Base-by-base conservation (phyloP, 2,329 filamentous ascomycete genomes). In the Sporothrix luriei region DNA sequence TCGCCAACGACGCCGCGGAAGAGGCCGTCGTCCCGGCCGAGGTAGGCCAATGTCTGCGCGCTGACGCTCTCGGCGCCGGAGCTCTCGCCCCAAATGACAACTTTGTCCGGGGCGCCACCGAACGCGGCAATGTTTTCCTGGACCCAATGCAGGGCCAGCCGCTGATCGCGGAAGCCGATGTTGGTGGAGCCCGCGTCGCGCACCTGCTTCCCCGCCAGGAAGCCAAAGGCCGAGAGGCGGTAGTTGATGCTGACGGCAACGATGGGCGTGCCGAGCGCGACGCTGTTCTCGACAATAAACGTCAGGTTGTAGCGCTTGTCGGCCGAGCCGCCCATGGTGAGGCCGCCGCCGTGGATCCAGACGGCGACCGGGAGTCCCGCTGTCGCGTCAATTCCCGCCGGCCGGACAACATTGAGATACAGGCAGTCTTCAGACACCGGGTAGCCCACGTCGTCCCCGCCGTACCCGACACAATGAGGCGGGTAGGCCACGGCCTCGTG, bases 321-420 rank as follows among this genome's bases (percentile, higher is more conserved):
- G 72, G 74, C 43, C 75, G 80, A 70, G 9, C 80, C 80, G 2
- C 83, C 84, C 73, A 75, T 78, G 68, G 40, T 51, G 19, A 72
- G 43, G 11, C 75, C 78, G 21, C 78, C 78, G 1, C 82, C 82
- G 73, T 88, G 82, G 65, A 89, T 86, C 85, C 86, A 89, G 0
- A 88, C 82, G 6, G 80, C 82, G 4, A 89, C 84, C 0, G 87
- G 87, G 1, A 78, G 72, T 1, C 54, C 51, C 2, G 76, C 76
- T 9, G 75, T 73, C 43, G 76, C 72, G 10, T 79, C 75, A 4
- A 82, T 78, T 6, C 83, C 82, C 10, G 82, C 77, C 0, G 87
- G 86, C 3, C 87, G 82, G 33, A 90, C 79, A 9, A 90, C 81
- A 73, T 89, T 90, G 71, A 90, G 78, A 57, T 85, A 87, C 4